These are phyloP conservation scores for Yamadazyma diddensiae DNA, from an alignment of 1,139 yeast species.

Conservation along the genomic window DNA sequence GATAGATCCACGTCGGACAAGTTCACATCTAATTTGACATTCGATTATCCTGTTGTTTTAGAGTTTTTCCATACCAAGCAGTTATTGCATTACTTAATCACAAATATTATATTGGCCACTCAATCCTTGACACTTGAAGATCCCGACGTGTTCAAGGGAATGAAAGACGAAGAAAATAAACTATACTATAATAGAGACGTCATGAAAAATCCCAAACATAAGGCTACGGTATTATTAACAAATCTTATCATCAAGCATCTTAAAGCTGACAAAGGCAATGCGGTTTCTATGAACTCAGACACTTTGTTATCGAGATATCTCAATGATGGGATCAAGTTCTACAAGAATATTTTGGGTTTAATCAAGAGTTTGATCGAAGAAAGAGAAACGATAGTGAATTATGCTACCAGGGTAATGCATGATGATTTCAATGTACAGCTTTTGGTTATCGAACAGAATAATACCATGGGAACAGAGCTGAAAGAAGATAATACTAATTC, in stretches of 20 bases:
- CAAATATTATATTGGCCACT: constrained; percentile 61
- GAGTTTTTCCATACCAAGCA: constrained; percentile 80
- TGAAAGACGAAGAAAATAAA: constrained; percentile 52
- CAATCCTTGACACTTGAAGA: constrained; percentile 71
- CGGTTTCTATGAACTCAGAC: constrained; percentile 50
- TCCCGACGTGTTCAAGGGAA: constrained; percentile 66
- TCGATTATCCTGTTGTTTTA: constrained; percentile 59
- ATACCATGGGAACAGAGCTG: constrained; percentile 40
- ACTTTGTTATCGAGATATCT: constrained; percentile 45
- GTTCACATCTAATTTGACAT: constrained; percentile 29
- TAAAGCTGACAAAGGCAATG: constrained; percentile 35
- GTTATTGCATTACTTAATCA: constrained; percentile 60
- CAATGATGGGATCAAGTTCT: constrained; percentile 41
- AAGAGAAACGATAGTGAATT: constrained; percentile 64
- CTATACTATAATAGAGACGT: constrained; percentile 40
- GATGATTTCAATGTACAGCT: constrained; percentile 65
- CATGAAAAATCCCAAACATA: constrained; percentile 45
- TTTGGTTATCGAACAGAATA: constrained; percentile 59
- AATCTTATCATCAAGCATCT: constrained; percentile 46
- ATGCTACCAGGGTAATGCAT: constrained; percentile 76
- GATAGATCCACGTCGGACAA: constrained; percentile 1
- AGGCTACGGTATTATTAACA: constrained; percentile 47
- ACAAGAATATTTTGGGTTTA: constrained; percentile 41
- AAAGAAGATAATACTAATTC: constrained; percentile 36
- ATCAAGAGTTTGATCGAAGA: constrained; percentile 64